These are phyloP conservation scores for Diaporthe citri DNA, from an alignment of 2,329 filamentous ascomycete species.

Conservation along the genomic window DNA sequence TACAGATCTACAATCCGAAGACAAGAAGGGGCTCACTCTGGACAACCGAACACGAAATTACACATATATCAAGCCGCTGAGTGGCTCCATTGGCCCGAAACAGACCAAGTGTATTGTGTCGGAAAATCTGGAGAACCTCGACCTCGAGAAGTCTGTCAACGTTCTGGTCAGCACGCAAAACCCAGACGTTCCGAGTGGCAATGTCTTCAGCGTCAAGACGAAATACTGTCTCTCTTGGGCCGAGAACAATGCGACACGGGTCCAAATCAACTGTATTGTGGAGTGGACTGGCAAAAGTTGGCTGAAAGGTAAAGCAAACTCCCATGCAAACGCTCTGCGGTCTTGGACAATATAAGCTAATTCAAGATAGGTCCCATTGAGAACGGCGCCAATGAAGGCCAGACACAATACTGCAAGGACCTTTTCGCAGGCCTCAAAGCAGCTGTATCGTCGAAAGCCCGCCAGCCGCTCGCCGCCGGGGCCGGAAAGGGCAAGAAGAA, in stretches of 20 bases:
- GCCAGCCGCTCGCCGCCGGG: constrained; percentile 61
- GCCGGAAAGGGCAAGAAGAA: constrained; percentile 73
- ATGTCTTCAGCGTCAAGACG: constrained; percentile 91
- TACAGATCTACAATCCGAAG: constrained; percentile 86
- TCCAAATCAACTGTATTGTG: constrained; percentile 89
- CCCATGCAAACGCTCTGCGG: constrained; percentile 30
- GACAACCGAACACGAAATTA: constrained; percentile 82
- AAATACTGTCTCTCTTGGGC: constrained; percentile 96
- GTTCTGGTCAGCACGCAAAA: constrained; percentile 88
- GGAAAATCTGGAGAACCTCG: constrained; percentile 85
- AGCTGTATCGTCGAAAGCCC: constrained; percentile 76
- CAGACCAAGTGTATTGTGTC: constrained; percentile 95
- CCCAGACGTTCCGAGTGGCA: constrained; percentile 94
- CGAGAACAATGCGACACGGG: constrained; percentile 83
- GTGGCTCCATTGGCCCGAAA: constrained; percentile 86
- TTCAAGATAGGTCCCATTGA: constrained; percentile 84
- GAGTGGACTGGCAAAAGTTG: constrained; percentile 99
- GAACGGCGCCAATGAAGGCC: constrained; percentile 93
- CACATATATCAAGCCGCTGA: constrained; percentile 92
- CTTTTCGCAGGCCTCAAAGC: constrained; percentile 80
- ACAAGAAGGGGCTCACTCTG: constrained; percentile 81
- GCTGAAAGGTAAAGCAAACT: constrained; percentile 82
- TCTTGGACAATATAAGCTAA: background rate
- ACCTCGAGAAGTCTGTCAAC: constrained; percentile 88
- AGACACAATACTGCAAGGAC: constrained; percentile 84